A percentile compares a stretch with the other conserved stretches of the same genome.
These are phyloP conservation scores for Terfezia claveryi DNA, from an alignment of 495 filamentous ascomycete genomes.

Conservation along the genomic window DNA sequence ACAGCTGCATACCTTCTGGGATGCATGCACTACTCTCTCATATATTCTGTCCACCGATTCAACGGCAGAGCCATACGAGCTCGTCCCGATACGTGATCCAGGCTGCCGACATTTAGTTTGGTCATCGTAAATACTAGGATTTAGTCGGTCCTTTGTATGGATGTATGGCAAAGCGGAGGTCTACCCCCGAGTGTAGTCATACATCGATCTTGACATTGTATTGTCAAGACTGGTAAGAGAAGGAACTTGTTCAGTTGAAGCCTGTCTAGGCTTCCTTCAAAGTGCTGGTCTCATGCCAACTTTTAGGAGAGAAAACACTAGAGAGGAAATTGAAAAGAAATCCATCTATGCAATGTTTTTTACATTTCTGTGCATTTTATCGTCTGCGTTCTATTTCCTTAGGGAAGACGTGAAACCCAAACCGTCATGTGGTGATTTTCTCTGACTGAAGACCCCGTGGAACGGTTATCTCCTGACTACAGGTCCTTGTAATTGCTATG, in stretches of 20 bases:
- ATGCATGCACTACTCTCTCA: not conserved
- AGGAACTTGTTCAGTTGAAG: too few species aligned
- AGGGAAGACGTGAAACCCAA: constrained; percentile 6
- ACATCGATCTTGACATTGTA: constrained; percentile 2
- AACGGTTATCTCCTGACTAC: not conserved
- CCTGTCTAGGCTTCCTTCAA: not conserved
- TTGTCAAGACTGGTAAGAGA: not conserved
- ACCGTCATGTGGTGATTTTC: not conserved
- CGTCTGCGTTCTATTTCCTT: not conserved
- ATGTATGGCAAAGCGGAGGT: constrained; percentile 6
- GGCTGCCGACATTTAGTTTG: too few species aligned
- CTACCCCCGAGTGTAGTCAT: constrained; percentile 12
- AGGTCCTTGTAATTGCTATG: constrained; percentile 60
- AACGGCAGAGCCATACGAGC: too few species aligned
- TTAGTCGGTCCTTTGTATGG: not conserved
- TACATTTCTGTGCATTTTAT: not conserved
- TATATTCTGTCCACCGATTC: too few species aligned
- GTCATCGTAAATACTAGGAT: too few species aligned
- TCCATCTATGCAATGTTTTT: not conserved
- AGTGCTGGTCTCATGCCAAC: not conserved
- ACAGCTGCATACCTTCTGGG: too few species aligned
- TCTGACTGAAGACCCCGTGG: not conserved
- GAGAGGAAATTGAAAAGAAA: constrained; percentile 2
- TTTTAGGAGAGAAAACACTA: constrained; percentile 2
- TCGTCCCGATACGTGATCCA: too few species aligned